phyloP scores from a whole-genome alignment of 495 filamentous ascomycete genomes.

The Aspergillus asperescens region DNA sequence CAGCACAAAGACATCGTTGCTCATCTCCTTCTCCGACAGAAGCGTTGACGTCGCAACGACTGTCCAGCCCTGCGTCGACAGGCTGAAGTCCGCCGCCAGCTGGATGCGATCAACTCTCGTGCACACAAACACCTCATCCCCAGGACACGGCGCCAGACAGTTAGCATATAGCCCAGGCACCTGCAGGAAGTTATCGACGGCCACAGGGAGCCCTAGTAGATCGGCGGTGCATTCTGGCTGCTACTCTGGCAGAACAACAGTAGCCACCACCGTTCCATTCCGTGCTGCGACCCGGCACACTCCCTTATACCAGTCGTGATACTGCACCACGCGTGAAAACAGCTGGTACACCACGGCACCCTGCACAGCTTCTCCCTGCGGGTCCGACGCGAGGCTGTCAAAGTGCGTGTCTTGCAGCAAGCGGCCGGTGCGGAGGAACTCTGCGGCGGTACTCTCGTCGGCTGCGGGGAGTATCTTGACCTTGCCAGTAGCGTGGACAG shows the following conservation, averaged over 20 bases:
- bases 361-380: background rate
- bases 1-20: constrained; percentile 1
- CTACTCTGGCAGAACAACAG: background rate
- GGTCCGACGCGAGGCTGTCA: background rate
- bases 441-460: no score
- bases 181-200: constrained; percentile 1
- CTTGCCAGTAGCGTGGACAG: no score
- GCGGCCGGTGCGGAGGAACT: no score
- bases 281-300: background rate
- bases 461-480: no score
- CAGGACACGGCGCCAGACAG: background rate
- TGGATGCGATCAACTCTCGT: background rate
- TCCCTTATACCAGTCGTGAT: constrained; percentile 1
- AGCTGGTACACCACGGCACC: background rate
- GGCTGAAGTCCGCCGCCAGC: background rate
- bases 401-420: no score
- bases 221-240: background rate
- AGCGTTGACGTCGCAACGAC: background rate
- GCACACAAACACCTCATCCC: background rate
- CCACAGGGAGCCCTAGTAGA: background rate
- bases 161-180: background rate
- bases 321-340: background rate
- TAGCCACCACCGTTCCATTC: background rate
- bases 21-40: background rate
- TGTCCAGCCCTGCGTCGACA: no score